A percentile compares a stretch with the other conserved stretches of the same genome.
These are phyloP conservation scores for Lentinula raphanica DNA, from an alignment of 768 basidiomycete species.

Conservation along the genomic window DNA sequence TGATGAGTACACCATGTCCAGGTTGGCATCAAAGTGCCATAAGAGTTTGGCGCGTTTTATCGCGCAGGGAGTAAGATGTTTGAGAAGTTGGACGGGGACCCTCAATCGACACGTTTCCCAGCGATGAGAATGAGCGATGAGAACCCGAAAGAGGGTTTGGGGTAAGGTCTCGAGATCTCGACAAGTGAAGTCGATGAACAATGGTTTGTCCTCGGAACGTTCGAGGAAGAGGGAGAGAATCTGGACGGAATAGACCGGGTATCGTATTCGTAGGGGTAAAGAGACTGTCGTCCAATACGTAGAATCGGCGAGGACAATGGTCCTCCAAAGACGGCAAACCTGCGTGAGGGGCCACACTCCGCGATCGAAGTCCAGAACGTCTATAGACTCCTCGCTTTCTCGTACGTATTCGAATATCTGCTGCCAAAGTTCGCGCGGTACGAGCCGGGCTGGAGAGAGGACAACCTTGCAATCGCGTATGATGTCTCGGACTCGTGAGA, in stretches of 20 bases:
- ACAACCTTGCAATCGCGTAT: neutral
- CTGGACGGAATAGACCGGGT: neutral
- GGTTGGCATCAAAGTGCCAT: neutral
- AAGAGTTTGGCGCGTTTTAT: neutral
- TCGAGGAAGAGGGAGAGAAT: neutral
- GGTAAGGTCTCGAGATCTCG: neutral
- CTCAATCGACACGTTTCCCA: neutral
- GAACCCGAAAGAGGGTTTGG: neutral
- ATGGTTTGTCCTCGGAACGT: neutral
- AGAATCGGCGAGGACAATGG: neutral
- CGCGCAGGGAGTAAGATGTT: neutral
- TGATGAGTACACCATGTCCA: neutral
- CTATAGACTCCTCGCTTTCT: neutral
- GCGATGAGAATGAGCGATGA: neutral
- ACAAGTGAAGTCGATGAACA: neutral
- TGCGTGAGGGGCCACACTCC: conserved; percentile 3
- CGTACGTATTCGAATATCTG: neutral
- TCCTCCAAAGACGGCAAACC: neutral
- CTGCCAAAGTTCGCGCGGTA: conserved; percentile 2
- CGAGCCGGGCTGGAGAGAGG: conserved; percentile 1
- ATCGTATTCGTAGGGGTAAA: neutral
- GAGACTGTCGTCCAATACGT: neutral
- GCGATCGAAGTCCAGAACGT: neutral
- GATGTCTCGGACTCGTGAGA: neutral
- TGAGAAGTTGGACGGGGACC: neutral